Conservation (phyloP, 108 stramenopile species). For the Epipyxis sp. region DNA sequence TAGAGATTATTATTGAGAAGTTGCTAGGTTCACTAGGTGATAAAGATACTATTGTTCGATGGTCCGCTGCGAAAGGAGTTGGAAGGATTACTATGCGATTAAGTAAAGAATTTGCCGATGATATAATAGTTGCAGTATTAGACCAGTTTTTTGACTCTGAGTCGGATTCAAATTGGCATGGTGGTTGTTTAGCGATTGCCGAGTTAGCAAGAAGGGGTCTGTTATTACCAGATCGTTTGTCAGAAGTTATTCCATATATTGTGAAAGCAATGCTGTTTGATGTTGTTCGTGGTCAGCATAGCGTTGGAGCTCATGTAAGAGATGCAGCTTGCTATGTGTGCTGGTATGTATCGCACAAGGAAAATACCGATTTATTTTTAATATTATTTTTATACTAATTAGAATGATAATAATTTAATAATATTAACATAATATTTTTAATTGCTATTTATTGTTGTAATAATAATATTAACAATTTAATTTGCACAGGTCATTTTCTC, state of each 20-base stretch:
- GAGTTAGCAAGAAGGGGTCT: slow-evolving; percentile 92
- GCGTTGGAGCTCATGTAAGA: slow-evolving; percentile 90
- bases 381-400: too few species aligned
- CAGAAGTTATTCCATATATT: slow-evolving; percentile 67
- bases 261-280: slow-evolving; percentile 66
- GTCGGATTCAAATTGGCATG: slow-evolving; percentile 84
- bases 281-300: slow-evolving; percentile 73
- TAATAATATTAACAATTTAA: too few species aligned
- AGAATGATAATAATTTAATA: too few species aligned
- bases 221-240: slow-evolving; percentile 75
- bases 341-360: too few species aligned
- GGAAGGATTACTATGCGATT: slow-evolving; percentile 89
- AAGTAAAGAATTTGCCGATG: slow-evolving; percentile 79
- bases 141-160: slow-evolving; percentile 60
- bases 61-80: slow-evolving; percentile 96
- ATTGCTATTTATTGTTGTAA: too few species aligned
- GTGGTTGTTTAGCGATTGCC: slow-evolving; percentile 87
- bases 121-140: slow-evolving; percentile 87
- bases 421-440: too few species aligned
- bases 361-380: too few species aligned
- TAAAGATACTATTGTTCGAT: slow-evolving; percentile 88
- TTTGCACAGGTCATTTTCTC: slow-evolving; percentile 94
- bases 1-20: slow-evolving; percentile 91
- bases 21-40: slow-evolving; percentile 72
- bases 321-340: slow-evolving; percentile 97